These are phyloP conservation scores for Multifurca ochricompacta DNA, from an alignment of 768 basidiomycete species.

Conservation along the genomic window DNA sequence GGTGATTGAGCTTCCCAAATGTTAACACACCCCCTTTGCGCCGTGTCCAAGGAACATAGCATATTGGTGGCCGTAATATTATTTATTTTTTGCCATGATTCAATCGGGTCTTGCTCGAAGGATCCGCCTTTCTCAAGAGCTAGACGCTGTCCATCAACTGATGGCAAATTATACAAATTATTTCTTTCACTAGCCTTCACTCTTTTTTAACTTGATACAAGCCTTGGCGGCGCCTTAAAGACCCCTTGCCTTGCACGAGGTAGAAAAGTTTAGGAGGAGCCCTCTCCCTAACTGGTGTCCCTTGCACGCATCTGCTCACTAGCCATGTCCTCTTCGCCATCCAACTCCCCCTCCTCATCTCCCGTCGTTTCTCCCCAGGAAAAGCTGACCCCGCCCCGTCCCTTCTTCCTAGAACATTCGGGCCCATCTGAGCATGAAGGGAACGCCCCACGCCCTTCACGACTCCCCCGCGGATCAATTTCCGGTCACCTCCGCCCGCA, in stretches of 20 bases:
- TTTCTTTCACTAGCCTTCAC: no score
- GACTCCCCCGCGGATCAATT: conserved; percentile 1
- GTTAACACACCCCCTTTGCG: background rate
- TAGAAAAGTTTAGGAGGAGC: background rate
- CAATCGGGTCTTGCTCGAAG: background rate
- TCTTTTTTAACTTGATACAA: background rate
- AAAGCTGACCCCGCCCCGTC: conserved; percentile 11
- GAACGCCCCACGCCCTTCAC: background rate
- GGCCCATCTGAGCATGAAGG: conserved; percentile 11
- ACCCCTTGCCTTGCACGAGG: background rate
- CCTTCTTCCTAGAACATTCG: conserved; percentile 7
- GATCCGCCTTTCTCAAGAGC: background rate
- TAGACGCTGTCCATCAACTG: background rate
- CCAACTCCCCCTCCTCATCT: background rate
- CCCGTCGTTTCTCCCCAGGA: background rate
- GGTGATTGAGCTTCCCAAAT: conserved; percentile 7
- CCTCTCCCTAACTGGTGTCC: background rate
- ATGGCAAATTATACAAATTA: background rate
- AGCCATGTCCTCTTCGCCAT: background rate
- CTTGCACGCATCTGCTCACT: background rate
- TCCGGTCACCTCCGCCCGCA: conserved; percentile 13
- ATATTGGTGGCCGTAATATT: conserved; percentile 4
- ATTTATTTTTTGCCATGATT: conserved; percentile 1
- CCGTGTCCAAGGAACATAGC: conserved; percentile 4
- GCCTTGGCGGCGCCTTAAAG: conserved; percentile 8